Evolutionary conservation across 768 basidiomycete genomes (phyloP).

Genomic region (Collybia mongolica): DNA sequence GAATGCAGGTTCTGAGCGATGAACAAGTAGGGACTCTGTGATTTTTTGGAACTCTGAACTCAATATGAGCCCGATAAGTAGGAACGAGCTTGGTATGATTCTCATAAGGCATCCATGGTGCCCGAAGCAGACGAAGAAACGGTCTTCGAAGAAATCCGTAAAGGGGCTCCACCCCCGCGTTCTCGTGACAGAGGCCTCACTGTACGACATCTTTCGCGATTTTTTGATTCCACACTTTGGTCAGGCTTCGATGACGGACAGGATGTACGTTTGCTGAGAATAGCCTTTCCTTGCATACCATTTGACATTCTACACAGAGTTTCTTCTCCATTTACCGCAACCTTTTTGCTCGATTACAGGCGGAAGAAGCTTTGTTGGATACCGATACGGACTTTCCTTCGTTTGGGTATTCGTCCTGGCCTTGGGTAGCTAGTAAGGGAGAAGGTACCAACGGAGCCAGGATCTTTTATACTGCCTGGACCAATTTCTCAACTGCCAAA

Average conservation of each 20-base stretch:
- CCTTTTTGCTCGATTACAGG: conserved; percentile 77
- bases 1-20: conserved; percentile 79
- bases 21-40: conserved; percentile 68
- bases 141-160: conserved; percentile 83
- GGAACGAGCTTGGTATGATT: conserved; percentile 99
- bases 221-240: conserved; percentile 78
- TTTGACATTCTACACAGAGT: conserved; percentile 46
- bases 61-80: conserved; percentile 43
- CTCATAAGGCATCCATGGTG: conserved; percentile 76
- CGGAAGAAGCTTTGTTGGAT: conserved; percentile 66
- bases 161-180: conserved; percentile 57
- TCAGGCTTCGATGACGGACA: conserved; percentile 60
- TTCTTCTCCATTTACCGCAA: conserved; percentile 91
- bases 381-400: conserved; percentile 60
- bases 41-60: conserved; percentile 5
- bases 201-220: conserved; percentile 75
- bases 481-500: conserved; percentile 83
- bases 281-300: not conserved
- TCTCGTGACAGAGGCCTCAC: conserved; percentile 74
- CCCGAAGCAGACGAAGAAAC: conserved; percentile 83
- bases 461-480: conserved; percentile 84
- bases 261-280: conserved; percentile 41
- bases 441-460: conserved; percentile 49
- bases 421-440: conserved; percentile 57
- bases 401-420: conserved; percentile 79